A percentile compares a stretch with the other conserved stretches of the same genome.
These are phyloP conservation scores for Cyclospora cayetanensis DNA, from an alignment of 169 alveolate species.

Conservation along the genomic window DNA sequence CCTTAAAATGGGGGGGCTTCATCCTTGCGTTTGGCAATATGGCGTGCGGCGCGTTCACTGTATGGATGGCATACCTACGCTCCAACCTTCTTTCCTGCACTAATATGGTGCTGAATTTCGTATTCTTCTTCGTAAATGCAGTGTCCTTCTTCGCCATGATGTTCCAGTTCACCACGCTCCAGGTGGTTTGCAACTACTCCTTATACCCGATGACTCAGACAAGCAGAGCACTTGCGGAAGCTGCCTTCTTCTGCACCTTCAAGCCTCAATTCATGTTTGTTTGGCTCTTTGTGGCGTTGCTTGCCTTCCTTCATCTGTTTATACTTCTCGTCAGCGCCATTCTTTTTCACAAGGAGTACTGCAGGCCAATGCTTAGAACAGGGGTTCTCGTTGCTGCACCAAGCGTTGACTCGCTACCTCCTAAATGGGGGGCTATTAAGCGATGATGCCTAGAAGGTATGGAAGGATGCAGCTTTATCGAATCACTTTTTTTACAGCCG, in stretches of 20 bases:
- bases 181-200: conserved; percentile 26
- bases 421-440: conserved; percentile 36
- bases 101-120: conserved; percentile 15
- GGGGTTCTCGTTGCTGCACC: background rate
- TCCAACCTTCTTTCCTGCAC: conserved; percentile 3
- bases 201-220: conserved; percentile 32
- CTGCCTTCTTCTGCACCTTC: conserved; percentile 37
- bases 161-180: conserved; percentile 11
- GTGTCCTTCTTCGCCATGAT: conserved; percentile 59
- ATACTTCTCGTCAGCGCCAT: conserved; percentile 8
- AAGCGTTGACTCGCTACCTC: conserved; percentile 37
- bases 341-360: background rate
- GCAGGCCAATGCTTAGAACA: background rate
- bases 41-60: conserved; percentile 34
- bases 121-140: conserved; percentile 43
- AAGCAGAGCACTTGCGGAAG: conserved; percentile 6
- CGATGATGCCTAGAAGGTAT: background rate
- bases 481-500: no score
- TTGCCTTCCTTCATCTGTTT: background rate
- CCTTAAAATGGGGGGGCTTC: conserved; percentile 27
- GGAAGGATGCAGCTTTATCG: no score
- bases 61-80: conserved; percentile 28
- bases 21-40: conserved; percentile 7
- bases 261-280: conserved; percentile 33
- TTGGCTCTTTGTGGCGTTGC: conserved; percentile 18